phyloP scores from a whole-genome alignment of 805 yeast genomes.

The Priceomyces medius region DNA sequence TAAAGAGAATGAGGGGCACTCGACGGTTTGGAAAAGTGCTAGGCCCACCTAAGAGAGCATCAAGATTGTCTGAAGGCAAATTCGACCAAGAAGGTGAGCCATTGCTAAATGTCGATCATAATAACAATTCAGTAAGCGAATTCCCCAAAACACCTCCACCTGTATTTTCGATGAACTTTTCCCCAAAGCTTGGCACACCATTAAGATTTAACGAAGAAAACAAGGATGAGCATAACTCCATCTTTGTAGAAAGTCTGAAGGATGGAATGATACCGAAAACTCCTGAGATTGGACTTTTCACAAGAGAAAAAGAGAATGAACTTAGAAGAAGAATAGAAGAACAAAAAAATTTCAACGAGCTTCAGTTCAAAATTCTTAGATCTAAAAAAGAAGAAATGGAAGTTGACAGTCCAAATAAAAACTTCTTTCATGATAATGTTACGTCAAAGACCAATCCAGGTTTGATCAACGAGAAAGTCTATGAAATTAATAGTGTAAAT shows the following conservation, averaged over 20 bases:
- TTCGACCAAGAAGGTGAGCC: background rate
- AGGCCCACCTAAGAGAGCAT: constrained; percentile 54
- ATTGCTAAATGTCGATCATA: constrained; percentile 1
- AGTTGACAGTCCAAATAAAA: background rate
- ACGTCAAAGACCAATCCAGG: background rate
- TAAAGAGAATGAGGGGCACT: constrained; percentile 32
- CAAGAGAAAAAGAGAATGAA: constrained; percentile 22
- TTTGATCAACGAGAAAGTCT: background rate
- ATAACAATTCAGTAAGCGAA: background rate
- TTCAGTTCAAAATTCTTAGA: constrained; percentile 10
- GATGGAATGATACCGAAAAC: constrained; percentile 13
- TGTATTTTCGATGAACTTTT: constrained; percentile 2
- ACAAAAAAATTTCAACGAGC: constrained; percentile 19
- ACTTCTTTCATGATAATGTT: background rate
- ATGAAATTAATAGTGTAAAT: background rate
- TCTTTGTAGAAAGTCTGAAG: constrained; percentile 15
- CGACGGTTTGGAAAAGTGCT: constrained; percentile 38
- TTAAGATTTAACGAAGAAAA: constrained; percentile 1
- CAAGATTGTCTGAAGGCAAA: constrained; percentile 17
- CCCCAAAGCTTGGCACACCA: constrained; percentile 4
- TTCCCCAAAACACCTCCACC: constrained; percentile 2
- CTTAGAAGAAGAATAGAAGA: constrained; percentile 26
- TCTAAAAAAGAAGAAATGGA: constrained; percentile 7
- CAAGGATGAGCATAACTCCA: constrained; percentile 10
- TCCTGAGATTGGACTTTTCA: constrained; percentile 8